These are phyloP conservation scores for Puccinia hordei DNA, from an alignment of 1,284 basidiomycete genomes.

Conservation along the genomic window DNA sequence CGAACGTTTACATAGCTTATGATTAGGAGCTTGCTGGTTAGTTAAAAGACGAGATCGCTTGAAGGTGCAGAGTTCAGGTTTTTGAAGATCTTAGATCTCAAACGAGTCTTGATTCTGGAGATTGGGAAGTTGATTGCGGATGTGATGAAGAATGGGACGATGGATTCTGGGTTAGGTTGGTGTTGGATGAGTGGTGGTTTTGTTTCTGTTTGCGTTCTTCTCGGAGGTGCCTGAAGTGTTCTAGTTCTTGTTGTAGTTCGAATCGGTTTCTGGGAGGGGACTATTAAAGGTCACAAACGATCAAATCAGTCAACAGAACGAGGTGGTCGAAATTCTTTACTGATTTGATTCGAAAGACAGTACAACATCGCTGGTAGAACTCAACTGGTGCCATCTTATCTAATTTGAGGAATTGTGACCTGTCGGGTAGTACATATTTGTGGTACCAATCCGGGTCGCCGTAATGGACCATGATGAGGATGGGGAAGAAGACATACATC, in stretches of 20 bases:
- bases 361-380: neutral
- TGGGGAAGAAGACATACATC: constrained; percentile 83
- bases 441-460: constrained; percentile 87
- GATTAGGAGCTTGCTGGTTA: too few species aligned
- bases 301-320: neutral
- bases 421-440: constrained; percentile 74
- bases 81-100: neutral
- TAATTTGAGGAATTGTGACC: constrained; percentile 55
- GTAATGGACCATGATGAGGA: constrained; percentile 79
- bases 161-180: neutral
- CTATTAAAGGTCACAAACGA: neutral
- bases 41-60: too few species aligned
- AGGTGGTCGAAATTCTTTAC: neutral
- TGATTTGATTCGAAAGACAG: neutral
- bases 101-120: constrained; percentile 18
- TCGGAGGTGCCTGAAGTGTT: constrained; percentile 13
- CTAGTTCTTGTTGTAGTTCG: constrained; percentile 29
- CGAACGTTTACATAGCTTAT: too few species aligned
- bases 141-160: neutral
- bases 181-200: neutral
- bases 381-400: constrained; percentile 31
- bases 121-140: neutral
- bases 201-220: constrained; percentile 23
- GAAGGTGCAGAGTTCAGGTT: too few species aligned
- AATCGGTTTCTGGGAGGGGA: constrained; percentile 18